These are phyloP conservation scores for Polytrichum formosum DNA, from an alignment of 225 moss, liverwort and hornwort species.

Conservation along the genomic window DNA sequence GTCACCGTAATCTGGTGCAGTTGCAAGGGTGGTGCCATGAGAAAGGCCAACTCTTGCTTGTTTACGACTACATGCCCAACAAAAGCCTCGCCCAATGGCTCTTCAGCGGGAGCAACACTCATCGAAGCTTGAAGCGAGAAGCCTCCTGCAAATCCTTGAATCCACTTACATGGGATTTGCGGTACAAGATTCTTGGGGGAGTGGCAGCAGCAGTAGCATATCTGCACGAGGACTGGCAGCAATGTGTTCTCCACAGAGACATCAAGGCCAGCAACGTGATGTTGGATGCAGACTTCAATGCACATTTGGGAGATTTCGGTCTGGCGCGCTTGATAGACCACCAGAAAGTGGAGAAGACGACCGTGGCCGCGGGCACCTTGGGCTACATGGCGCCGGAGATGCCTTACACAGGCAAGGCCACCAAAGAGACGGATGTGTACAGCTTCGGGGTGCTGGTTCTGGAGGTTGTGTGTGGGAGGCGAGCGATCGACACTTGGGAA, in stretches of 20 bases:
- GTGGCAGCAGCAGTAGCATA: constrained; percentile 8
- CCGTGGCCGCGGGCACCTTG: constrained; percentile 6
- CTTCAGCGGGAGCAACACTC: no score
- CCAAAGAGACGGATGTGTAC: constrained; percentile 46
- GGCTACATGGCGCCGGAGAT: constrained; percentile 29
- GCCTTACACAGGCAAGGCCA: constrained; percentile 39
- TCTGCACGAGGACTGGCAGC: constrained; percentile 7
- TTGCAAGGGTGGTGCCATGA: constrained; percentile 16
- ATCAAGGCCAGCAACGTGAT: constrained; percentile 20
- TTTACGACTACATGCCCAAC: constrained; percentile 17
- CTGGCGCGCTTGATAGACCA: constrained; percentile 11
- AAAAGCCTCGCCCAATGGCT: constrained; percentile 5
- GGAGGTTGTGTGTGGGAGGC: constrained; percentile 43
- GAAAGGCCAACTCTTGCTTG: constrained; percentile 5
- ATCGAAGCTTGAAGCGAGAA: not conserved
- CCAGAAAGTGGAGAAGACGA: constrained; percentile 11
- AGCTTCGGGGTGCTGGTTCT: constrained; percentile 44
- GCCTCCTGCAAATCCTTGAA: not conserved
- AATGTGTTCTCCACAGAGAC: constrained; percentile 17
- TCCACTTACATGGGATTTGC: not conserved
- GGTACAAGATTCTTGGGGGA: constrained; percentile 1
- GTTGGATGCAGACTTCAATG: constrained; percentile 11
- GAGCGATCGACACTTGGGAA: constrained; percentile 2
- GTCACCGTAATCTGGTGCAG: constrained; percentile 12
- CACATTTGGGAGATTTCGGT: constrained; percentile 13